A percentile compares a stretch with the other conserved stretches of the same genome.
These are phyloP conservation scores for Candida golubevii DNA, from an alignment of 805 yeast genomes.

Conservation along the genomic window DNA sequence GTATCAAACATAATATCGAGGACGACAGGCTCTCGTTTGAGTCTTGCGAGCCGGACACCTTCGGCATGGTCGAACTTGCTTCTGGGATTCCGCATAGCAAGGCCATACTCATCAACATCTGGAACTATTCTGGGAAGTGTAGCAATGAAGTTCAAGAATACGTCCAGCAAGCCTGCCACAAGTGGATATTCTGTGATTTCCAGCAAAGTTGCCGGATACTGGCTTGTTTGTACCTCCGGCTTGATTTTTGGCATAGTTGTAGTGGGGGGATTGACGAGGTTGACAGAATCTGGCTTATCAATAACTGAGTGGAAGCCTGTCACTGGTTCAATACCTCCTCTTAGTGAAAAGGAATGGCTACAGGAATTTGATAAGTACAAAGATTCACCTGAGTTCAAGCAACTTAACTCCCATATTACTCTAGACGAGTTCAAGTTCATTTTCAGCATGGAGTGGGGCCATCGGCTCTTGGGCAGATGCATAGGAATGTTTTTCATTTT, in stretches of 20 bases:
- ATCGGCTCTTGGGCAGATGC: slow-evolving; percentile 85
- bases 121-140: background rate
- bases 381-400: slow-evolving; percentile 86
- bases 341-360: slow-evolving; percentile 77
- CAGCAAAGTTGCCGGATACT: slow-evolving; percentile 60
- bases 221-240: slow-evolving; percentile 84
- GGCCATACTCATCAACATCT: slow-evolving; percentile 8
- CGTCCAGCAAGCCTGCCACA: slow-evolving; percentile 1
- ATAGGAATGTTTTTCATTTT: slow-evolving; percentile 79
- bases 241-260: slow-evolving; percentile 92
- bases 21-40: slow-evolving; percentile 18
- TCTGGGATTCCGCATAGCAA: slow-evolving; percentile 1
- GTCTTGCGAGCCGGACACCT: slow-evolving; percentile 10
- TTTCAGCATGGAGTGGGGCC: slow-evolving; percentile 97
- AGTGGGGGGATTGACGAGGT: slow-evolving; percentile 92
- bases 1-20: slow-evolving; percentile 34
- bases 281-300: slow-evolving; percentile 92
- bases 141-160: too few species aligned
- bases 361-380: slow-evolving; percentile 76
- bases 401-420: slow-evolving; percentile 81
- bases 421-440: slow-evolving; percentile 93
- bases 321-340: slow-evolving; percentile 91
- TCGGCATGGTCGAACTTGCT: slow-evolving; percentile 9
- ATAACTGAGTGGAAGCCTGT: slow-evolving; percentile 99
- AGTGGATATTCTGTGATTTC: slow-evolving; percentile 17